Evolutionary conservation across 2,329 filamentous ascomycete species (phyloP).

Genomic region (Penicillium sp.): DNA sequence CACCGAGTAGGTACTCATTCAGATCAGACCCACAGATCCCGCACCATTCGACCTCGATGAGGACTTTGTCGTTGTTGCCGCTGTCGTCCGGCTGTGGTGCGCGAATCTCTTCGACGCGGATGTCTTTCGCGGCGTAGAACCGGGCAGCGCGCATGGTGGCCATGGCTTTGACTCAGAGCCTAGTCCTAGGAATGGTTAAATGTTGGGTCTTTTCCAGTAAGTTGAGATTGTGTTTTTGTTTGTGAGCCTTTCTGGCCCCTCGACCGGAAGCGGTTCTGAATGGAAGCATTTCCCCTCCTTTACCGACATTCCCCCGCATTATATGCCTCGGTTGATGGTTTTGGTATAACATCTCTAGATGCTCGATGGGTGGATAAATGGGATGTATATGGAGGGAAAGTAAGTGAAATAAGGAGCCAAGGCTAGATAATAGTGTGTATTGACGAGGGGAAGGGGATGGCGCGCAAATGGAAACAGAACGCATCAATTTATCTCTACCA

Average conservation of each 20-base stretch:
- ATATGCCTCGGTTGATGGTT: too few relatives aligned
- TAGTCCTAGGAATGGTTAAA: not conserved
- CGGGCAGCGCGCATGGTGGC: constrained; percentile 18
- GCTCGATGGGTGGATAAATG: too few relatives aligned
- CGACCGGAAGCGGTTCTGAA: not conserved
- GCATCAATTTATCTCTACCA: too few relatives aligned
- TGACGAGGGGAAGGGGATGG: too few relatives aligned
- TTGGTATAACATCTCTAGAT: too few relatives aligned
- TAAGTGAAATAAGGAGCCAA: too few relatives aligned
- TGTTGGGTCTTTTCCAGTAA: not conserved
- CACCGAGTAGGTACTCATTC: constrained; percentile 19
- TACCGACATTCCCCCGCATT: too few relatives aligned
- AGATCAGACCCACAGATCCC: constrained; percentile 23
- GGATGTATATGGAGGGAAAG: too few relatives aligned
- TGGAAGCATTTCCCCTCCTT: not conserved
- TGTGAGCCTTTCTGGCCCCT: not conserved
- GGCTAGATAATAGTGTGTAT: too few relatives aligned
- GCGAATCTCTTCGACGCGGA: constrained; percentile 17
- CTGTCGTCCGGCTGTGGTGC: not conserved
- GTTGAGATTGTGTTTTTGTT: not conserved
- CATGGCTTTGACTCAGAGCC: not conserved
- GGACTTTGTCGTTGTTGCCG: constrained; percentile 14
- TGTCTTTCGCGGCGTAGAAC: constrained; percentile 17
- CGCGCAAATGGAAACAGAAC: too few relatives aligned
- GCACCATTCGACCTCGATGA: constrained; percentile 23